Percentiles rank a stretch among this genome's conserved stretches.
Conservation (phyloP, 2,329 filamentous ascomycete genomes). For the Neocucurbitaria cava region DNA sequence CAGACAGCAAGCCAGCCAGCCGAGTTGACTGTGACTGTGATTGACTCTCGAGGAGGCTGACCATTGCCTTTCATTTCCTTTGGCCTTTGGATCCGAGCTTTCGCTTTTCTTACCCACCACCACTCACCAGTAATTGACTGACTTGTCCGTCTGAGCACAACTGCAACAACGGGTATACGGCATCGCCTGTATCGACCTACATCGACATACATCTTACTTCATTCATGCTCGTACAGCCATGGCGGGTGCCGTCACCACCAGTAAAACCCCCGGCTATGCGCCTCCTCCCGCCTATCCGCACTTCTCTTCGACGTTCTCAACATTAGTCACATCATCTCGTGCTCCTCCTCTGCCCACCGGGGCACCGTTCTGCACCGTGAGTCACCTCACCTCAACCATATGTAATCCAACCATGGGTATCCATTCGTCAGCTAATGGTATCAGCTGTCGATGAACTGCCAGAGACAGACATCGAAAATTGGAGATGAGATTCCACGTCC, state of each 20-base stretch:
- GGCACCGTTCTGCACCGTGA: not conserved
- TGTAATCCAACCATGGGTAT: not conserved
- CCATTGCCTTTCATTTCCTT: too few relatives aligned
- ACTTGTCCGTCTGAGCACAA: too few relatives aligned
- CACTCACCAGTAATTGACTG: too few relatives aligned
- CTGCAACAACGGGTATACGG: too few relatives aligned
- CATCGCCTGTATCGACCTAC: too few relatives aligned
- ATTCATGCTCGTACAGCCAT: too few relatives aligned
- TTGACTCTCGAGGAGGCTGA: not conserved
- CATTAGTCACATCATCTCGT: not conserved
- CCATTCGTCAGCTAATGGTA: not conserved
- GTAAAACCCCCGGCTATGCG: not conserved
- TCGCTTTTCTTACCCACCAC: too few relatives aligned
- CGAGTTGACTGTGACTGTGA: too few relatives aligned
- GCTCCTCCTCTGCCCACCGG: not conserved
- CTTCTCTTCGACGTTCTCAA: not conserved
- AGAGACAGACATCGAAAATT: not conserved
- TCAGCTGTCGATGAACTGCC: slow-evolving; percentile 9
- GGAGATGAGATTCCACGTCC: not conserved
- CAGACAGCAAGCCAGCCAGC: too few relatives aligned
- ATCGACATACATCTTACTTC: too few relatives aligned
- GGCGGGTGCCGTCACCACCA: not conserved
- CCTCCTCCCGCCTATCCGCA: not conserved
- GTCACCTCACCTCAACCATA: too few relatives aligned
- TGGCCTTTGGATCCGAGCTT: too few relatives aligned